Conservation (phyloP, 805 yeast species). For the Metschnikowia sp. region DNA sequence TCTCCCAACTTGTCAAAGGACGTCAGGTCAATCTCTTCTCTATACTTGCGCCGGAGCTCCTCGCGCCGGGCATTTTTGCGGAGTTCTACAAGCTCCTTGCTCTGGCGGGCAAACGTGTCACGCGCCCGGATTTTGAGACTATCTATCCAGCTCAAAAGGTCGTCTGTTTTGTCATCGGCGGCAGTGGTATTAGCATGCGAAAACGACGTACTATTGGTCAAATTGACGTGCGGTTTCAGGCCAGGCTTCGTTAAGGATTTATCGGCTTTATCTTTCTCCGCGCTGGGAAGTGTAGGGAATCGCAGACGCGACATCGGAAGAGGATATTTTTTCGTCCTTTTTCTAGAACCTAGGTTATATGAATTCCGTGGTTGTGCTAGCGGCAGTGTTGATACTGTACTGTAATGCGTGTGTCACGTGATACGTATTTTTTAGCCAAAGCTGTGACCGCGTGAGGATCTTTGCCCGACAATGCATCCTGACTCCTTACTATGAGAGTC, state of each 20-base stretch:
- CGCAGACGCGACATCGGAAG: not conserved
- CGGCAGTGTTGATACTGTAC: no score
- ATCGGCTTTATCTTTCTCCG: not conserved
- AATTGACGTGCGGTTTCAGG: not conserved
- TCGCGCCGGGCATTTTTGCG: constrained; percentile 14
- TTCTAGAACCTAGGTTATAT: no score
- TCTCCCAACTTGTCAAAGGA: constrained; percentile 23
- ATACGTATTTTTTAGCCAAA: no score
- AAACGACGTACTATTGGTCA: constrained; percentile 1
- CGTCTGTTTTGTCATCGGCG: constrained; percentile 7
- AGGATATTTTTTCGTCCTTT: no score
- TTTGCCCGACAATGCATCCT: no score
- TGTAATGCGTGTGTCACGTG: no score
- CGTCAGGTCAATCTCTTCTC: constrained; percentile 25
- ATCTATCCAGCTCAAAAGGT: constrained; percentile 18
- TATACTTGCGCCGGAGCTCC: constrained; percentile 19
- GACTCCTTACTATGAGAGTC: no score
- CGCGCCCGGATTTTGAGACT: constrained; percentile 14
- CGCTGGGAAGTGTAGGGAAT: constrained; percentile 2
- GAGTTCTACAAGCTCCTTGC: constrained; percentile 10
- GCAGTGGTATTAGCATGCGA: constrained; percentile 2
- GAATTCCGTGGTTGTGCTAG: no score
- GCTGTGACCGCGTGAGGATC: no score
- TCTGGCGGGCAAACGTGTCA: constrained; percentile 11
- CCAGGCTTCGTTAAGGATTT: not conserved